Evolutionary conservation across 495 filamentous ascomycete species (phyloP), one percentile per base, ranked within the genome.

Genomic region (Aspergillus wentii): DNA sequence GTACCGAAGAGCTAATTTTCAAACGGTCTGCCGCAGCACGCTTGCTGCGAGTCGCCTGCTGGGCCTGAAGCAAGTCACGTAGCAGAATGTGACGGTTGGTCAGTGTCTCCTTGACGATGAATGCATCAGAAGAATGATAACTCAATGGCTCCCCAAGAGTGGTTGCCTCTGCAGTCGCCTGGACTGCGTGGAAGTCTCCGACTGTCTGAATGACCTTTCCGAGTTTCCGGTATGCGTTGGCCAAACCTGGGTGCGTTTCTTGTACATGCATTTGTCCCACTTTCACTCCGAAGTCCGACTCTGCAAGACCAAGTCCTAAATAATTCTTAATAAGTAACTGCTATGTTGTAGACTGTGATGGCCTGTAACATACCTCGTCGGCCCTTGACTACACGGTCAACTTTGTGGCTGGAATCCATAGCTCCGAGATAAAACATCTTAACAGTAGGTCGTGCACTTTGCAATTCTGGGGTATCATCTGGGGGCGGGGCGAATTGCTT

Each of bases 51-150:
- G 89, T 85, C 28, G 65, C 66, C 54, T 91, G 84, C 54, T 94
- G 85, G 3, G 92, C 90, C 59, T 92, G 83, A 17, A 94, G 57
- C 30, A 96, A 76, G 46, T 99, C 94, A 32, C 94, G 88, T 21
- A 96, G 83, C n/a, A 99, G 75, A 53, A 99, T 95, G 61, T 99
- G 94, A 3, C 94, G 83, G 66, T 99, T 99, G 14, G 94, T 99
- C 46, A 99, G 76, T 16, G 91, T 96, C 55, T 99, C 94, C 63
- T 99, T 99, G 47, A 99, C 94, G 54, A 97, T 94, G 57, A 97
- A 92, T 17, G 94, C 88, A 55, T 99, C 92, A 10, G 83, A 82
- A 17, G 89, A 95, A 63, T 99, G 90, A 56, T 99, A 97, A 44
- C 85, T 83, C 35, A 99, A 77, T 5, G 94, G 88, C 51, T 97